Conservation (phyloP, 306 rosid genomes). For the Corylus avellana region DNA sequence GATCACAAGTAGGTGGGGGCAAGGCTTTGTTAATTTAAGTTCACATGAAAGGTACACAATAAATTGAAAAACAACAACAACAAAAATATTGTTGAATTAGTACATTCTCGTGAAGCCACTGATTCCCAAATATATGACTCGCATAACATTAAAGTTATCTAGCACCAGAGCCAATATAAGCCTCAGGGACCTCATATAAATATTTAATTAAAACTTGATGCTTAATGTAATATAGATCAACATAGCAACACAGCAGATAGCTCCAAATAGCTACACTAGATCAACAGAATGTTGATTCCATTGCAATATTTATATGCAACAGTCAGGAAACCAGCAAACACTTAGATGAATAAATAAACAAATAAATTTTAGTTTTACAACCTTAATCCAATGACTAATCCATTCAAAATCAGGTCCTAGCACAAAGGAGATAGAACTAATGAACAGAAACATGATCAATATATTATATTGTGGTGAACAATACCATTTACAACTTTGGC, state of each 20-base stretch:
- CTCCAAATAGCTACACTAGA: neutral
- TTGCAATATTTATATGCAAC: neutral
- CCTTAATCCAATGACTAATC: neutral
- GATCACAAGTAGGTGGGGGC: neutral
- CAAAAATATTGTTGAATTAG: neutral
- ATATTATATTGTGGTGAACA: no score
- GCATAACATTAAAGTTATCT: neutral
- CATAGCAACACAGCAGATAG: neutral
- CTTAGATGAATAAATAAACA: neutral
- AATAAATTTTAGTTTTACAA: no score
- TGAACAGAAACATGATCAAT: no score
- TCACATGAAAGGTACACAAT: neutral
- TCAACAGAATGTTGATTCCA: no score
- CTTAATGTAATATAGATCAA: neutral
- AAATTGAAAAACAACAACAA: neutral
- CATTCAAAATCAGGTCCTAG: neutral
- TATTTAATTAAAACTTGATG: neutral
- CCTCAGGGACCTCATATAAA: neutral
- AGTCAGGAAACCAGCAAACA: neutral
- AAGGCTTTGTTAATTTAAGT: neutral
- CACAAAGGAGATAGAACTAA: neutral
- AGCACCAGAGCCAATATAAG: neutral
- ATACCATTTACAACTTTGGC: no score
- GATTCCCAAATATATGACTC: neutral
- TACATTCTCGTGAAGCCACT: neutral